Evolutionary conservation across 1,284 basidiomycete species (phyloP), one percentile per base, ranked within the genome.

Genomic region (Coniferiporia weirii): DNA sequence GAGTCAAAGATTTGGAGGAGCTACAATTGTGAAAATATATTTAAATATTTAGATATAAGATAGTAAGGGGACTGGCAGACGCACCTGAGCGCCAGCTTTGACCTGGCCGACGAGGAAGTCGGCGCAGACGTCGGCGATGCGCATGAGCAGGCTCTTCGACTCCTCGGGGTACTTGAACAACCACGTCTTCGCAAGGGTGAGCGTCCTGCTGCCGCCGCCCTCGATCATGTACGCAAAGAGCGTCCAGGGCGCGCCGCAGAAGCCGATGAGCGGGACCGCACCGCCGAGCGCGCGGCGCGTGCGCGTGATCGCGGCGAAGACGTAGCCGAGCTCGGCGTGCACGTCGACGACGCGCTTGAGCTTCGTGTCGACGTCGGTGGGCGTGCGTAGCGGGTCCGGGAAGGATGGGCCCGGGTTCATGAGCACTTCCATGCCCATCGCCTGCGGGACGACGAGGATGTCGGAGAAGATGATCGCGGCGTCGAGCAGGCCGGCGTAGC

Each of bases 161-260:
- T 90, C 87, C 64, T 89, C 81, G 0, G 95, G 93, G 67, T 92
- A 84, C 69, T 87, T 88, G 78, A 92, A 97, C 13, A 96, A 72
- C 95, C 95, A 98, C 1, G 85, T 84, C 76, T 98, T 98, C 34
- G 85, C 83, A 72, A 93, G 93, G 64, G 92, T 87, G 66, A 92
- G 84, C 19, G 90, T 91, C 76, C 93, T 94, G 71, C 83, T 90
- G 13, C 89, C 88, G 5, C 94, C 95, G 13, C 95, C 95, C 72
- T 97, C 95, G 66, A 95, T 83, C 95, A 98, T 98, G 73, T 98
- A 98, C 46, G 88, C 85, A 77, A 98, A 95, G 56, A 98, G 80
- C 17, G 95, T 98, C 95, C 95, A 98, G 1, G 95, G 95, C 0
- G 93, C 93, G 52, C 95, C 95, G 68, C 86, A 92, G 75, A 98